Evolutionary conservation across 2,329 filamentous ascomycete species (phyloP).

Genomic region (Botrytis porri): DNA sequence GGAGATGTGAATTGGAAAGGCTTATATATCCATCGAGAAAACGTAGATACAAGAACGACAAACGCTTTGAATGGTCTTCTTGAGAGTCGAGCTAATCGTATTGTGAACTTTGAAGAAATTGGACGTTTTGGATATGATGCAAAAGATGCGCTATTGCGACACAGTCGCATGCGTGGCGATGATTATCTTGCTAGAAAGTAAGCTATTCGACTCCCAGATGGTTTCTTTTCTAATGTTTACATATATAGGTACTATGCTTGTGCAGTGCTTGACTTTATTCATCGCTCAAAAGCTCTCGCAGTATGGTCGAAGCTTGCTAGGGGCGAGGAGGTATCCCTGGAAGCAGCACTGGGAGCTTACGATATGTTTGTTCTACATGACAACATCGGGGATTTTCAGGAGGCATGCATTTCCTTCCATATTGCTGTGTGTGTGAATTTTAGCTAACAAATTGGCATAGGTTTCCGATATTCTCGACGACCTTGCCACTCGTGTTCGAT

Average conservation of each 20-base stretch:
- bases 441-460: slow-evolving; percentile 41
- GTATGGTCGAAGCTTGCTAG: slow-evolving; percentile 64
- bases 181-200: slow-evolving; percentile 75
- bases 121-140: slow-evolving; percentile 77
- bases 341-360: slow-evolving; percentile 75
- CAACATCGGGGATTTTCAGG: slow-evolving; percentile 67
- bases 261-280: slow-evolving; percentile 72
- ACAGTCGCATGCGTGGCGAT: slow-evolving; percentile 55
- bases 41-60: slow-evolving; percentile 51
- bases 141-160: slow-evolving; percentile 75
- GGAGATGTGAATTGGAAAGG: slow-evolving; percentile 70
- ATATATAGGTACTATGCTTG: slow-evolving; percentile 67
- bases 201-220: slow-evolving; percentile 17
- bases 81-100: slow-evolving; percentile 64
- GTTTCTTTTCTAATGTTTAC: not conserved
- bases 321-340: slow-evolving; percentile 57
- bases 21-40: slow-evolving; percentile 57
- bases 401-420: slow-evolving; percentile 44
- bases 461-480: slow-evolving; percentile 63
- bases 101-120: slow-evolving; percentile 68
- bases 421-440: not conserved
- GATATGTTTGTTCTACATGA: slow-evolving; percentile 85
- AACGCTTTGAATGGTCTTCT: slow-evolving; percentile 66
- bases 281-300: slow-evolving; percentile 74
- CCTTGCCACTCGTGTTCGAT: slow-evolving; percentile 56